Evolutionary conservation across 2,329 filamentous ascomycete genomes (phyloP), one percentile per base, ranked within the genome.

Genomic region (Cytospora paraplurivora): DNA sequence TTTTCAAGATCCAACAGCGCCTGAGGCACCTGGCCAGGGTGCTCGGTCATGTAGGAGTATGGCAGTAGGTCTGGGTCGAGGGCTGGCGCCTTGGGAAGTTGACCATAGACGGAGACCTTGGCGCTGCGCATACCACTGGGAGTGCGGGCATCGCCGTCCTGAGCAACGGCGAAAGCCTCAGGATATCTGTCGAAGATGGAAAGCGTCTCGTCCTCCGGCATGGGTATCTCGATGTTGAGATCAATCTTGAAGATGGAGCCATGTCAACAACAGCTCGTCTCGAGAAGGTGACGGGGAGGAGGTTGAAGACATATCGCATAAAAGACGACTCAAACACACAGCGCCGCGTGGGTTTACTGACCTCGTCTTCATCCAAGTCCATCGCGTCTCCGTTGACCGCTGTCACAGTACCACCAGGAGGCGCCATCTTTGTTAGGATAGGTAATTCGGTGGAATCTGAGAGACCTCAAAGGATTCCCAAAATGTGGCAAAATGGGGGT

Each of bases 11-110:
- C 27, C 44, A 10, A 21, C n/a, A 47, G n/a, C 6, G 7, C 4
- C 19, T 49, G 4, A 17, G 53, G 4, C 17, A 50, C n/a, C 1
- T 37, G 12, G 3, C 62, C 53, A 21, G 62, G 53, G 19, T 62
- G 49, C 19, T 57, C 35, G 21, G 54, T 11, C 58, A 62, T 62
- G 58, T 53, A 64, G 32, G 58, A 62, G 19, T 57, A 62, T 32
- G 58, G 58, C 3, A 57, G 47, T 12, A 3, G 21, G n/a, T 15
- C 5, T 34, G 33, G 33, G 8, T 55, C 19, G 10, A 51, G 21
- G 5, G 10, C 19, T n/a, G 41, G 19, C 21, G 47, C 4, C 2
- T 19, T 34, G 13, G 47, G 56, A 12, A 10, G 19, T 32, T 51
- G 44, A 19, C 7, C 21, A 37, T 13, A 51, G 47, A 59, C 7